These are phyloP conservation scores for Lichtheimia ornata DNA, from an alignment of 371 early-diverging fungal species.

Conservation along the genomic window DNA sequence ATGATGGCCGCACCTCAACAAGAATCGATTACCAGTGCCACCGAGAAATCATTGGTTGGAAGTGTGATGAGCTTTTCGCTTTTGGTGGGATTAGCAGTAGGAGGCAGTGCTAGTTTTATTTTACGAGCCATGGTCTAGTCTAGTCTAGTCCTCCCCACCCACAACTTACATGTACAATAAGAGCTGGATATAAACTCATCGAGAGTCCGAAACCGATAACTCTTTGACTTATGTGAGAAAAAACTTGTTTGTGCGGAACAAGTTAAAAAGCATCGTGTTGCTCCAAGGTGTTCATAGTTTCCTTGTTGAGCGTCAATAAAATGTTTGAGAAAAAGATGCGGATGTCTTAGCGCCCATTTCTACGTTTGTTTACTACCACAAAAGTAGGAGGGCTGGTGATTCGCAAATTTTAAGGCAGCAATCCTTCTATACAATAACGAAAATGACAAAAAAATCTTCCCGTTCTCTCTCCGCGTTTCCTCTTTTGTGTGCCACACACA, in stretches of 20 bases:
- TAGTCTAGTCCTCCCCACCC: too few relatives aligned
- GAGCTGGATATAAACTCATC: too few relatives aligned
- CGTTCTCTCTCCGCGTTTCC: neutral
- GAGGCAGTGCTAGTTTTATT: conserved; percentile 61
- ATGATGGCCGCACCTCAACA: conserved; percentile 78
- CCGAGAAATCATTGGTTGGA: conserved; percentile 62
- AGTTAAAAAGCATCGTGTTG: conserved; percentile 17
- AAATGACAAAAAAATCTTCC: conserved; percentile 2
- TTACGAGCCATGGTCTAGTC: conserved; percentile 51
- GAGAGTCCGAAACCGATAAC: too few relatives aligned
- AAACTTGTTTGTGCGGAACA: conserved; percentile 14
- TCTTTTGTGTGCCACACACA: neutral
- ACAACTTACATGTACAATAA: neutral
- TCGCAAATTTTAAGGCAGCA: conserved; percentile 10
- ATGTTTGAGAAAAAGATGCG: conserved; percentile 12
- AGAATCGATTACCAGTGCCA: conserved; percentile 36
- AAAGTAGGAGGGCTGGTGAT: conserved; percentile 22
- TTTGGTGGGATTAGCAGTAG: conserved; percentile 69
- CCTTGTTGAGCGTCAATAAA: conserved; percentile 28
- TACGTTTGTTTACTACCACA: conserved; percentile 8
- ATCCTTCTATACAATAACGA: neutral
- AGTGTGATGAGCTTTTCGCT: conserved; percentile 74
- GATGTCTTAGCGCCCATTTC: conserved; percentile 22
- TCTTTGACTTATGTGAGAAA: conserved; percentile 7
- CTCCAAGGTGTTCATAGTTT: conserved; percentile 18